A percentile compares a stretch with the other conserved stretches of the same genome.
Conservation (phyloP, 2,329 filamentous ascomycete genomes). For the Ophiostoma himal-ulmi region DNA sequence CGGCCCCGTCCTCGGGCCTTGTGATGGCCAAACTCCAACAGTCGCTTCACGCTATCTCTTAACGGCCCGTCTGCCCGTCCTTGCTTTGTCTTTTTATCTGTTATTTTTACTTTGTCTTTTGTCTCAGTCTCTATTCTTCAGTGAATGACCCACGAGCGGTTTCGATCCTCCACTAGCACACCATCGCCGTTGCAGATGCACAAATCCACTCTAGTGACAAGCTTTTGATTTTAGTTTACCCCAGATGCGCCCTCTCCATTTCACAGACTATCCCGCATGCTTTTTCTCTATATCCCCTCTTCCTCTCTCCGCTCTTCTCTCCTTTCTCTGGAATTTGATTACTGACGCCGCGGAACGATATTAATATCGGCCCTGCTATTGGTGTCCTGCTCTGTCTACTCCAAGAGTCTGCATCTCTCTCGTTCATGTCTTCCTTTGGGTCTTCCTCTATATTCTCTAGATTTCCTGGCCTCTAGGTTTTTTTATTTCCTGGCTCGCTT, state of each 20-base stretch:
- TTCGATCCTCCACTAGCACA: neutral
- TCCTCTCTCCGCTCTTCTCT: neutral
- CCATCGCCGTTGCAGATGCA: neutral
- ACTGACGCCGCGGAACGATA: neutral
- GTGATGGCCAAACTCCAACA: neutral
- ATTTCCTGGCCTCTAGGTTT: neutral
- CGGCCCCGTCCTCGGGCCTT: neutral
- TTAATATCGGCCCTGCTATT: neutral
- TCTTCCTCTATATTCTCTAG: neutral
- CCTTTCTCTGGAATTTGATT: slow-evolving; percentile 1
- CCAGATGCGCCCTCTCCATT: neutral
- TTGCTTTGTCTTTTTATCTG: neutral
- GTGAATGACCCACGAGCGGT: neutral
- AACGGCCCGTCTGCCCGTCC: slow-evolving; percentile 9
- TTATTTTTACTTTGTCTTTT: neutral
- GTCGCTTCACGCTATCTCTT: neutral
- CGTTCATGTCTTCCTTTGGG: neutral
- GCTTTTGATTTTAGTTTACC: neutral
- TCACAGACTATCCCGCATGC: neutral
- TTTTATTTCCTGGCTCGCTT: neutral
- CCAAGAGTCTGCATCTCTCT: neutral
- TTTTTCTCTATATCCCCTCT: neutral
- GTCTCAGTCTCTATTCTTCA: neutral
- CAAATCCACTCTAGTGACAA: neutral
- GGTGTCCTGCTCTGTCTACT: neutral